Conservation (phyloP, 257 asterid genomes). For the Gardenia jasminoides region DNA sequence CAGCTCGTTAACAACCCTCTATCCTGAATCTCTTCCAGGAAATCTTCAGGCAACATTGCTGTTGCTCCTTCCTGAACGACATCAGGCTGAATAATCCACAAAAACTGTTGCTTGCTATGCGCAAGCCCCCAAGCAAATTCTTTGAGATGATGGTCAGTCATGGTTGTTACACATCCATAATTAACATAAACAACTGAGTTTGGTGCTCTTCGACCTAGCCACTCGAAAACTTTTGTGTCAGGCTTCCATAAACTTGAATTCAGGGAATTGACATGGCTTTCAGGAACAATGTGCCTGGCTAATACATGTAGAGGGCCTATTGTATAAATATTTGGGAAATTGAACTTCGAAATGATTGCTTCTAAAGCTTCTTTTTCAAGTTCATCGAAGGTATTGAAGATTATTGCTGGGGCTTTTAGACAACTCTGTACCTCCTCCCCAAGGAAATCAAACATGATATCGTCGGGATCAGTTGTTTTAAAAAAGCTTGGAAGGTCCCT, state of each 20-base stretch:
- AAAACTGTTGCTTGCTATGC: constrained; percentile 35
- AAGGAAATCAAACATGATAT: constrained; percentile 50
- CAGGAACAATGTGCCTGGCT: constrained; percentile 8
- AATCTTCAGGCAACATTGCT: constrained; percentile 25
- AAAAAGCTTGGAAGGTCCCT: constrained; percentile 58
- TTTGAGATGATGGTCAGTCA: constrained; percentile 35
- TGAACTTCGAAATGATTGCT: constrained; percentile 30
- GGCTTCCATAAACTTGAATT: constrained; percentile 38
- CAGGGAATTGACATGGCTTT: constrained; percentile 25
- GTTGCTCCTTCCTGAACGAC: constrained; percentile 38
- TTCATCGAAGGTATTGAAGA: constrained; percentile 51
- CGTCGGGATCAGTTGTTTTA: constrained; percentile 50
- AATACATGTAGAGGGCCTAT: constrained; percentile 54
- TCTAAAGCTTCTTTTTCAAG: constrained; percentile 41
- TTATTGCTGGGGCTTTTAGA: constrained; percentile 39
- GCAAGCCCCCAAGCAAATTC: constrained; percentile 71
- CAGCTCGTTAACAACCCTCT: constrained; percentile 41
- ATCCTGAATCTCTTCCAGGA: constrained; percentile 40
- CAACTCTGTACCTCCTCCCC: constrained; percentile 48
- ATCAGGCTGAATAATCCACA: constrained; percentile 57
- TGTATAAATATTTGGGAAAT: constrained; percentile 40
- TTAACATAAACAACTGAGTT: constrained; percentile 53
- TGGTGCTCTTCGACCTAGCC: constrained; percentile 38
- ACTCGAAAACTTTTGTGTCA: constrained; percentile 35
- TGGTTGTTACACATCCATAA: constrained; percentile 53